Conservation (phyloP, 352 stramenopile genomes). For the Bremia lactucae region DNA sequence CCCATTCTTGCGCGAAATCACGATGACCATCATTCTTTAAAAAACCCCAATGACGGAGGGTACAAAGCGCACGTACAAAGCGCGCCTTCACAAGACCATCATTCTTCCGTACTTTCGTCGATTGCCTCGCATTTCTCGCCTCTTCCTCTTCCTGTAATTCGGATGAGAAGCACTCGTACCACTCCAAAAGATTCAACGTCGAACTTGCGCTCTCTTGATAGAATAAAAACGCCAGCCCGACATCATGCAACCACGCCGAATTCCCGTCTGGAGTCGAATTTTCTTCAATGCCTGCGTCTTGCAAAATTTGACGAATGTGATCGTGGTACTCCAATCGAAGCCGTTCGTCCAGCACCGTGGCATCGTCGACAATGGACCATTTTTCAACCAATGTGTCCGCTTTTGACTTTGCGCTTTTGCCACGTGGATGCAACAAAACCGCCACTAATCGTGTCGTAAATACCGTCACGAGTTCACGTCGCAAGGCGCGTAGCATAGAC, state of each 20-base stretch:
- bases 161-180: slow-evolving; percentile 49
- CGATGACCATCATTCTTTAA: slow-evolving; percentile 32
- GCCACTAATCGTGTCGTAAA: slow-evolving; percentile 33
- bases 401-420: neutral
- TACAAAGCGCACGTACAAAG: slow-evolving; percentile 58
- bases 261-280: slow-evolving; percentile 9
- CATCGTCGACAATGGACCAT: slow-evolving; percentile 25
- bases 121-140: slow-evolving; percentile 9
- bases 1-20: slow-evolving; percentile 34
- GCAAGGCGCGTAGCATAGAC: slow-evolving; percentile 35
- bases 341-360: slow-evolving; percentile 19
- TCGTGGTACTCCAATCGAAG: slow-evolving; percentile 49
- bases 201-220: slow-evolving; percentile 59
- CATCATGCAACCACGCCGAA: slow-evolving; percentile 39
- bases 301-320: slow-evolving; percentile 35
- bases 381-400: slow-evolving; percentile 9
- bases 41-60: slow-evolving; percentile 64
- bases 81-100: slow-evolving; percentile 57
- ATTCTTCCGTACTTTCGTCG: too few species aligned
- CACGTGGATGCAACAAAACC: slow-evolving; percentile 23
- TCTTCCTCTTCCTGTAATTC: slow-evolving; percentile 23
- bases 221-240: slow-evolving; percentile 55
- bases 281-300: slow-evolving; percentile 23
- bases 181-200: slow-evolving; percentile 50
- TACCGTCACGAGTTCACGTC: slow-evolving; percentile 34